These are phyloP conservation scores for Gastrolobium villosum DNA, from an alignment of 306 rosid genomes.

Conservation along the genomic window DNA sequence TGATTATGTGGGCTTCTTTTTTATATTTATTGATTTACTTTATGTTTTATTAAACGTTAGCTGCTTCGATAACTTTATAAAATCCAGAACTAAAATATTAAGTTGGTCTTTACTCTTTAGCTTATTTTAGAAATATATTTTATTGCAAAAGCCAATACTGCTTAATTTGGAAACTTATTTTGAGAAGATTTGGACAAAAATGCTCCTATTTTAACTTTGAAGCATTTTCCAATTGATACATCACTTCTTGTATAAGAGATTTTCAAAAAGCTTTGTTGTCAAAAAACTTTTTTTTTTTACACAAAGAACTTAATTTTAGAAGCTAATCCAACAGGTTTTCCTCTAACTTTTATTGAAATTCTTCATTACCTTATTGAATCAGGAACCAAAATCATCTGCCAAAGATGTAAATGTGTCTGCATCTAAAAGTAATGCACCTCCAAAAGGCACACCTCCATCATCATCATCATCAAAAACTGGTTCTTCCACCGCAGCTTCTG, in stretches of 20 bases:
- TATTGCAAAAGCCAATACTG: background rate
- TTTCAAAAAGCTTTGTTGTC: slow-evolving; percentile 8
- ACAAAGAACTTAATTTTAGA: slow-evolving; percentile 8
- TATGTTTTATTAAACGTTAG: slow-evolving; percentile 21
- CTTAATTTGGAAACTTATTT: background rate
- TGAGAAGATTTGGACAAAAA: slow-evolving; percentile 5
- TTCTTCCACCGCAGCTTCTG: slow-evolving; percentile 65
- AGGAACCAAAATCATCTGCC: slow-evolving; percentile 72
- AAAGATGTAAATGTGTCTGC: slow-evolving; percentile 65
- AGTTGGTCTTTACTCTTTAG: slow-evolving; percentile 28
- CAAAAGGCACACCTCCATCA: slow-evolving; percentile 63
- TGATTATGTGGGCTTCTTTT: slow-evolving; percentile 14
- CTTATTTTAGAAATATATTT: slow-evolving; percentile 6
- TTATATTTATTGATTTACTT: slow-evolving; percentile 29
- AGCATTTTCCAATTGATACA: slow-evolving; percentile 31
- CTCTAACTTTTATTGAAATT: slow-evolving; percentile 33
- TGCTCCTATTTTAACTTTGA: slow-evolving; percentile 11
- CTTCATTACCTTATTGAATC: slow-evolving; percentile 47
- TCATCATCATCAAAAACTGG: slow-evolving; percentile 57
- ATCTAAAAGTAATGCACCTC: slow-evolving; percentile 63
- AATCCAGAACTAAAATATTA: background rate
- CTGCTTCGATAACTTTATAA: background rate
- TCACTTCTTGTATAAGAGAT: background rate
- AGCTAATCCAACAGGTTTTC: slow-evolving; percentile 26
- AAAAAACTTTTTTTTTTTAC: background rate